Evolutionary conservation across 2,329 filamentous ascomycete genomes (phyloP), one percentile per base, ranked within the genome.

Genomic region (Monosporascus cannonballus): DNA sequence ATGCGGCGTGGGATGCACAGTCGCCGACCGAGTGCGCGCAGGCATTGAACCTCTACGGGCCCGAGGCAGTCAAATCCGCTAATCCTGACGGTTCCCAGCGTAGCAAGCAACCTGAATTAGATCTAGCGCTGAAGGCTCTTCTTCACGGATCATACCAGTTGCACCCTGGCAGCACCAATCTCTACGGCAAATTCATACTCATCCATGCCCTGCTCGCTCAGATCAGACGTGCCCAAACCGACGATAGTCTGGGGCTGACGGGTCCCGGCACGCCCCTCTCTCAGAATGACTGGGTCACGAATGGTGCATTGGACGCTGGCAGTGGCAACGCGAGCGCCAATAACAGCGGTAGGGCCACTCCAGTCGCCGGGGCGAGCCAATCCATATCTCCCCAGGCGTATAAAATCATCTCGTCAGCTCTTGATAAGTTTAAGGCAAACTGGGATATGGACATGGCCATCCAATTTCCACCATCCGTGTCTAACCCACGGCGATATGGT

Each of bases 101-200:
- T 49, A 71, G 78, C 48, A 86, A 82, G 60, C 86, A 90, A 61
- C 78, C 86, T 1, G 78, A 83, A 59, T 74, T 89, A 68, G 75
- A 81, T 55, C 73, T 81, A 53, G 83, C 81, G 1, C 71, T 90
- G 51, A 77, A 78, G 50, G 77, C 82, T 1, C 71, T 90, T 42
- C 73, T 88, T 51, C 77, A 86, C 56, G 71, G 73, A 6, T 78
- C 74, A 9, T 77, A 79, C 56, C 76, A 80, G 47, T 81, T 89
- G 51, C 80, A 83, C 53, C 80, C 81, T 3, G 80, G 83, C 45
- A 80, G 79, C 22, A 90, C 86, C 1, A 90, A 90, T 60, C 72
- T 86, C 2, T 87, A 85, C 61, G 85, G 84, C 37, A 90, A 90
- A 63, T 90, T 90, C 61, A 79, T 90, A 51, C 69, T 90, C 47